Percentiles rank a stretch among this genome's conserved stretches.
Evolutionary conservation across 306 rosid genomes (phyloP).

Genomic region (Acacia crassicarpa): DNA sequence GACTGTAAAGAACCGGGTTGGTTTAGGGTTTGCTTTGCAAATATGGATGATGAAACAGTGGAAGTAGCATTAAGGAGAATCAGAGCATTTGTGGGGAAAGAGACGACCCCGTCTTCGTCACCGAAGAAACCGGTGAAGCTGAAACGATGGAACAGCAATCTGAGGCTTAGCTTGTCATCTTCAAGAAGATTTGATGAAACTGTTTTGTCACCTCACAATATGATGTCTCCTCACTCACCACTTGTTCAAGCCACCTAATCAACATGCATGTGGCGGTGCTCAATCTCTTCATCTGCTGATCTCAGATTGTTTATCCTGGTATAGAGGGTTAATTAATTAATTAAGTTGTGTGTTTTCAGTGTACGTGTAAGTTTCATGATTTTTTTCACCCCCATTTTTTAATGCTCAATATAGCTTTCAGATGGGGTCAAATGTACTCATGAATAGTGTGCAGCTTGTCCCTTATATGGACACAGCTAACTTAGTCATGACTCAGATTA

Average conservation of each 20-base stretch:
- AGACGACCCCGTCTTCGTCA: background rate
- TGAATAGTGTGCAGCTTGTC: conserved; percentile 12
- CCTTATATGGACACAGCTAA: conserved; percentile 1
- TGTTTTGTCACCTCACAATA: conserved; percentile 50
- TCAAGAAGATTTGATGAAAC: conserved; percentile 53
- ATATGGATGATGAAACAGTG: conserved; percentile 72
- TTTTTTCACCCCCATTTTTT: background rate
- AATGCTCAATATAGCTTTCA: background rate
- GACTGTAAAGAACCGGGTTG: conserved; percentile 81
- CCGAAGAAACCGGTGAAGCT: conserved; percentile 19
- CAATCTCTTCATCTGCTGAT: background rate
- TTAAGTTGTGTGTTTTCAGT: background rate
- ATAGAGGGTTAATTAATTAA: too few species aligned
- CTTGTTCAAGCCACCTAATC: conserved; percentile 39
- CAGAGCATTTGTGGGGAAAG: conserved; percentile 49
- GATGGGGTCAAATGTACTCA: background rate
- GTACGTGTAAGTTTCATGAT: background rate
- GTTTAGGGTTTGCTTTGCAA: conserved; percentile 94
- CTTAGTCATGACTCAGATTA: conserved; percentile 14
- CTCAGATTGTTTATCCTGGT: background rate
- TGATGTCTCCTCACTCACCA: conserved; percentile 80
- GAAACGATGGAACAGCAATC: conserved; percentile 44
- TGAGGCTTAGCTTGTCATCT: conserved; percentile 55
- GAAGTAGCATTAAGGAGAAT: conserved; percentile 67
- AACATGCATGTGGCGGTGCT: background rate